Evolutionary conservation across 495 filamentous ascomycete species (phyloP).

Genomic region (Tricharina praecox): DNA sequence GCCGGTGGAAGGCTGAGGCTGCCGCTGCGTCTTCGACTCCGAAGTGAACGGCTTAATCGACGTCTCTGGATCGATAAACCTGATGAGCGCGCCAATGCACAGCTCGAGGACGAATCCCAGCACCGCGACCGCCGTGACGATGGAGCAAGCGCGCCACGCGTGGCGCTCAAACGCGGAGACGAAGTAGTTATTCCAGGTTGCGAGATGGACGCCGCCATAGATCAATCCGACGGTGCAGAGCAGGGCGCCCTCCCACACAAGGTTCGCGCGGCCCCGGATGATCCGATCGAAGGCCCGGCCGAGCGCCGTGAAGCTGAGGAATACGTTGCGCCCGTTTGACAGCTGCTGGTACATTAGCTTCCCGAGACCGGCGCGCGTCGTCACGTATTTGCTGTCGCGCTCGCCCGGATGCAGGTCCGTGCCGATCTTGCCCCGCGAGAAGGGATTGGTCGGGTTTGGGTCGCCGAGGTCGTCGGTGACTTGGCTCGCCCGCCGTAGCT

Average conservation of each 20-base stretch:
- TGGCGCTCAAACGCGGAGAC: background rate
- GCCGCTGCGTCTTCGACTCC: no score
- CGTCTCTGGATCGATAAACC: no score
- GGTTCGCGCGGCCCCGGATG: background rate
- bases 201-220: constrained; percentile 3
- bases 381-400: background rate
- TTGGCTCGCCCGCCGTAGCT: background rate
- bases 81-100: background rate
- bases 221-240: background rate
- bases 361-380: background rate
- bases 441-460: background rate
- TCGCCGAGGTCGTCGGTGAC: no score
- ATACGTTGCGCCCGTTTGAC: background rate
- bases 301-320: background rate
- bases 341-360: background rate
- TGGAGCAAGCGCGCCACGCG: background rate
- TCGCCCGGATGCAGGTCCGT: background rate
- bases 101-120: background rate
- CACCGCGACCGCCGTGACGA: background rate
- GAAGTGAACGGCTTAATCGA: no score
- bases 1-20: no score
- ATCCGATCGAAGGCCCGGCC: background rate
- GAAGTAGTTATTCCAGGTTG: constrained; percentile 2
- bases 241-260: background rate
- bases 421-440: background rate